Conservation (phyloP, 352 stramenopile species). For the Globisporangium lucens region DNA sequence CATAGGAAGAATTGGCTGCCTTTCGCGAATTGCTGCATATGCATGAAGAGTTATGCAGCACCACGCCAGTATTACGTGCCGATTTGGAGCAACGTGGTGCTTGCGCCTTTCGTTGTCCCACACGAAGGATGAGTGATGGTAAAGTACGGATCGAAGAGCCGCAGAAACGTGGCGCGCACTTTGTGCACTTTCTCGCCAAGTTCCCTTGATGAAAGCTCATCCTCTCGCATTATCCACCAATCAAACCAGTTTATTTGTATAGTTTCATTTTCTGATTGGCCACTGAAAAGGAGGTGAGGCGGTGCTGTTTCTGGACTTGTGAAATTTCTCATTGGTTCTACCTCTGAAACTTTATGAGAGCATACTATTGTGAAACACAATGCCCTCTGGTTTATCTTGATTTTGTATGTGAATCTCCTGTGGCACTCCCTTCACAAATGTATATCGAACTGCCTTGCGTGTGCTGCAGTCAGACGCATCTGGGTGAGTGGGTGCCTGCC, state of each 20-base stretch:
- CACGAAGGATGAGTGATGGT: background rate
- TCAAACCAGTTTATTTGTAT: background rate
- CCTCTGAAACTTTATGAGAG: background rate
- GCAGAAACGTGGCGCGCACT: background rate
- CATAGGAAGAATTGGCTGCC: too few relatives aligned
- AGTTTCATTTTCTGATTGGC: background rate
- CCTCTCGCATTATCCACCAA: conserved; percentile 3
- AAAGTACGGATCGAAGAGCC: conserved; percentile 3
- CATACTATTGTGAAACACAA: background rate
- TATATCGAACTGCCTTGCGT: background rate
- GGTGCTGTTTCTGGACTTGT: background rate
- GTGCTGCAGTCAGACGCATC: background rate
- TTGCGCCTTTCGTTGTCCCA: background rate
- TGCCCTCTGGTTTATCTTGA: background rate
- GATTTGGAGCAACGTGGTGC: background rate
- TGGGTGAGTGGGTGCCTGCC: background rate
- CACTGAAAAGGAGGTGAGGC: background rate
- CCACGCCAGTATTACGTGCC: background rate
- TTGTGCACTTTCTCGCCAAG: background rate
- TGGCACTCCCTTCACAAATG: background rate
- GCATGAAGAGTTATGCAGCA: too few relatives aligned
- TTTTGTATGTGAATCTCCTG: background rate
- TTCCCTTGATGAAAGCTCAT: background rate
- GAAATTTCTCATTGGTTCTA: background rate
- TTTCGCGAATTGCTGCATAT: too few relatives aligned